phyloP scores from a whole-genome alignment of 1,139 yeast genomes.

The Taphrina betulina region DNA sequence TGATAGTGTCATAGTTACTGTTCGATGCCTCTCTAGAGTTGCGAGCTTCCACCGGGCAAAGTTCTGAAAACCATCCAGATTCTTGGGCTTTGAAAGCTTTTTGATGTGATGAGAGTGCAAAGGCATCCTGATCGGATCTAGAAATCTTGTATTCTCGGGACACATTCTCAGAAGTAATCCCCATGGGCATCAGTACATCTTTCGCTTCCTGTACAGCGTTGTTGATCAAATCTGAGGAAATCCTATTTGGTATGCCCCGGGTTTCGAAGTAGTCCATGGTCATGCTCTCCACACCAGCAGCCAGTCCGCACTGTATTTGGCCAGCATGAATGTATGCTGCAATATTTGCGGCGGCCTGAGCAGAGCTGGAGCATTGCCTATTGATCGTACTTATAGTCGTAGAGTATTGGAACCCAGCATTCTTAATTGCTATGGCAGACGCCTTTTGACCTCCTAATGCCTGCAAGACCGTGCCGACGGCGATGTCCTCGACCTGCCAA shows the following conservation, averaged over 20 bases:
- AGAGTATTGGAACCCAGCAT: conserved; percentile 47
- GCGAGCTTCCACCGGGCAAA: conserved; percentile 51
- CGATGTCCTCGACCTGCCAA: conserved; percentile 43
- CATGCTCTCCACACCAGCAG: conserved; percentile 53
- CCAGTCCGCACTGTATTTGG: conserved; percentile 46
- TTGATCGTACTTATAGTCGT: conserved; percentile 49
- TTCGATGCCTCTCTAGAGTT: conserved; percentile 47
- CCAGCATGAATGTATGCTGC: conserved; percentile 46
- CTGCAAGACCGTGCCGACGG: conserved; percentile 46
- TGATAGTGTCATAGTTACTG: conserved; percentile 50
- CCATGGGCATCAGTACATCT: conserved; percentile 48
- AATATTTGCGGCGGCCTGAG: conserved; percentile 47
- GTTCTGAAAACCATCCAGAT: conserved; percentile 48
- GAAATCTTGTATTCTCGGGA: conserved; percentile 42
- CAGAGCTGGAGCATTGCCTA: conserved; percentile 51
- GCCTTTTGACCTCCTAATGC: conserved; percentile 47
- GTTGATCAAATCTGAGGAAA: conserved; percentile 54
- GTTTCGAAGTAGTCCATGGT: conserved; percentile 49
- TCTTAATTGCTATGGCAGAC: conserved; percentile 44
- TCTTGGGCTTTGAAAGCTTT: conserved; percentile 47
- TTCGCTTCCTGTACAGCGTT: conserved; percentile 48
- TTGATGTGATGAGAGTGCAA: conserved; percentile 47
- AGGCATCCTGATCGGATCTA: conserved; percentile 46
- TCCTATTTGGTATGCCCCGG: conserved; percentile 41
- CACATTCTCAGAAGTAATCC: conserved; percentile 47